Percentiles rank a stretch among this genome's conserved stretches.
phyloP scores from a whole-genome alignment of 2,329 filamentous ascomycete genomes.

The Clarireedia hainanense region DNA sequence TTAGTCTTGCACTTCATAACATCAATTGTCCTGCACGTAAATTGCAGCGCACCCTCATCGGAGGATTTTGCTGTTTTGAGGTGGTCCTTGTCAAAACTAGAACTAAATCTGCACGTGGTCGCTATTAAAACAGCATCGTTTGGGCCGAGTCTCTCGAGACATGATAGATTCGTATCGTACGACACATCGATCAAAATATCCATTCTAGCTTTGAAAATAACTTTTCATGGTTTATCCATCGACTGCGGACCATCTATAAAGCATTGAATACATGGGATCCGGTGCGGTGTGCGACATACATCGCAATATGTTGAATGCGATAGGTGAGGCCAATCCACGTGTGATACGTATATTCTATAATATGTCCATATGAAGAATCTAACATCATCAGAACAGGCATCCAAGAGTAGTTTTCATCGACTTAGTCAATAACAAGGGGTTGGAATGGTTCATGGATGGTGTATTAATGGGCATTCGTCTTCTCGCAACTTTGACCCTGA shows the following conservation, averaged over 20 bases:
- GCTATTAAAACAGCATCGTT: conserved; percentile 13
- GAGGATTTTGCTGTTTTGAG: conserved; percentile 1
- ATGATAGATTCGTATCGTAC: conserved; percentile 24
- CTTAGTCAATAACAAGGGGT: conserved; percentile 9
- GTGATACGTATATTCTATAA: conserved; percentile 24
- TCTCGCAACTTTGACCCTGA: conserved; percentile 17
- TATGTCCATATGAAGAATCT: conserved; percentile 17
- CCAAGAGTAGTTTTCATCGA: conserved; percentile 8
- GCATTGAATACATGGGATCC: background rate
- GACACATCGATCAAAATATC: conserved; percentile 17
- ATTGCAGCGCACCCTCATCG: background rate
- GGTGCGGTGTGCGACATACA: conserved; percentile 12
- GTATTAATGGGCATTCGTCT: conserved; percentile 25
- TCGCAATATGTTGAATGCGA: conserved; percentile 23
- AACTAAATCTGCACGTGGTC: conserved; percentile 20
- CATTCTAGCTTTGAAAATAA: conserved; percentile 7
- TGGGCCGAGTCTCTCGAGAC: conserved; percentile 15
- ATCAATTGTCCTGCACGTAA: no score
- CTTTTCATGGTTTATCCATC: conserved; percentile 2
- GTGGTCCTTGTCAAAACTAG: conserved; percentile 6
- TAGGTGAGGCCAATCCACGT: conserved; percentile 29
- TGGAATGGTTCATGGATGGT: conserved; percentile 17
- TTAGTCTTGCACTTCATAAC: background rate
- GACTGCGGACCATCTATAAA: background rate
- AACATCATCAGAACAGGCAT: conserved; percentile 17